Conservation (phyloP, 306 rosid species). For the Vigna mungo region DNA sequence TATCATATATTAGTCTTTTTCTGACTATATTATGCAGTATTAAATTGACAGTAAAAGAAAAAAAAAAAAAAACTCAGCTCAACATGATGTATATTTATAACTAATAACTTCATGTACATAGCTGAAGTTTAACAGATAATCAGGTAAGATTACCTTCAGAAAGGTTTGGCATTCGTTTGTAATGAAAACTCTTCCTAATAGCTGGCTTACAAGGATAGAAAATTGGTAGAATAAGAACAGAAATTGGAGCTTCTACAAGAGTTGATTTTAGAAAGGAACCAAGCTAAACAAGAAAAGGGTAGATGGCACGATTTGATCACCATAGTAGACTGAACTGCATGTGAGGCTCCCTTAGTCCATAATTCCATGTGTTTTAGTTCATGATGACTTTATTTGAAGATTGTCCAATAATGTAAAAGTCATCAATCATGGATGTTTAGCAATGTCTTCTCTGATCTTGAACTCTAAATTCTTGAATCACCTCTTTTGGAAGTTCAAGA, state of each 20-base stretch:
- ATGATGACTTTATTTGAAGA: constrained; percentile 6
- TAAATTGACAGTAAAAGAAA: background rate
- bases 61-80: background rate
- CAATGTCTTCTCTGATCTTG: constrained; percentile 18
- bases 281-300: background rate
- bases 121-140: background rate
- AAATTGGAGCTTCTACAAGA: background rate
- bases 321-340: background rate
- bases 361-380: background rate
- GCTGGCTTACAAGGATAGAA: background rate
- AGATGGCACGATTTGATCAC: background rate
- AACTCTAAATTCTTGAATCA: constrained; percentile 40
- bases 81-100: background rate
- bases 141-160: background rate
- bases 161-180: background rate
- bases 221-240: background rate
- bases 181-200: background rate
- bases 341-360: constrained; percentile 6
- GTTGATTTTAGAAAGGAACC: background rate
- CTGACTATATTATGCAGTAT: background rate
- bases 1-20: background rate
- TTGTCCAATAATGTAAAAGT: background rate
- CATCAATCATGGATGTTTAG: constrained; percentile 2
- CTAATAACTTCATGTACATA: background rate
- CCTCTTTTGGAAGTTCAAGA: constrained; percentile 76